phyloP scores from a whole-genome alignment of 192 early-diverging fungal species.

The Coemansia sp. region DNA sequence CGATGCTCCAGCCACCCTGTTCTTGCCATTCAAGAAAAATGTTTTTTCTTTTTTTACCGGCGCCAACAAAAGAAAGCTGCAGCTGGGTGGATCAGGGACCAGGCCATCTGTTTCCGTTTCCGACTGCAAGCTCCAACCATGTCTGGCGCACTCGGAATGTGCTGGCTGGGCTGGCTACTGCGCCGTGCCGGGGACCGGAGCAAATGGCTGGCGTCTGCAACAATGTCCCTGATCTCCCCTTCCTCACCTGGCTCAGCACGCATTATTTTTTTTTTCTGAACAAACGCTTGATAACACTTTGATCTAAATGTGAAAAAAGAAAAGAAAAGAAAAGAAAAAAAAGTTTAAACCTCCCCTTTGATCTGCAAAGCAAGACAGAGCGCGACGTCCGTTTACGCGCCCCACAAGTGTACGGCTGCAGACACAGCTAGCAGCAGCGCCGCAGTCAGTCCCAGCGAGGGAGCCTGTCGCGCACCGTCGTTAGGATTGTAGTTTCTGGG shows the following conservation, averaged over 20 bases:
- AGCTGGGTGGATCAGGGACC: not conserved
- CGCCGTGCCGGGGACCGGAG: not conserved
- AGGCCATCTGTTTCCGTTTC: not conserved
- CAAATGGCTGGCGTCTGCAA: not conserved
- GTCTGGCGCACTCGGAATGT: not conserved
- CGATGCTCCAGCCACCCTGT: not conserved
- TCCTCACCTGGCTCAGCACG: not conserved
- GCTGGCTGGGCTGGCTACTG: not conserved
- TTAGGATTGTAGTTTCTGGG: conserved; percentile 53
- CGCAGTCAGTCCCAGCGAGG: conserved; percentile 8
- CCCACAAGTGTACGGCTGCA: not conserved
- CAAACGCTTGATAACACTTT: not conserved
- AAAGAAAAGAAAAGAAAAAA: not conserved
- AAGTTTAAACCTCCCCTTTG: not conserved
- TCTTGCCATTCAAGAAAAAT: not conserved
- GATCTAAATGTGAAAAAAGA: not conserved
- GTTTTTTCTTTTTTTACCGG: not conserved
- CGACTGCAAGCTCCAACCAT: not conserved
- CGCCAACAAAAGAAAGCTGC: not conserved
- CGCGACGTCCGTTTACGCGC: not conserved
- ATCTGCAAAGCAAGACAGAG: not conserved
- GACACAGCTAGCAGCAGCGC: conserved; percentile 16
- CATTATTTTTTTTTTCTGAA: not conserved
- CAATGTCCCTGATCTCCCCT: not conserved
- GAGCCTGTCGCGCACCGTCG: conserved; percentile 21